Percentiles rank a stretch among this genome's conserved stretches.
These are phyloP conservation scores for Chaetomiaceae sp. DNA, from an alignment of 2,329 filamentous ascomycete genomes.

Conservation along the genomic window DNA sequence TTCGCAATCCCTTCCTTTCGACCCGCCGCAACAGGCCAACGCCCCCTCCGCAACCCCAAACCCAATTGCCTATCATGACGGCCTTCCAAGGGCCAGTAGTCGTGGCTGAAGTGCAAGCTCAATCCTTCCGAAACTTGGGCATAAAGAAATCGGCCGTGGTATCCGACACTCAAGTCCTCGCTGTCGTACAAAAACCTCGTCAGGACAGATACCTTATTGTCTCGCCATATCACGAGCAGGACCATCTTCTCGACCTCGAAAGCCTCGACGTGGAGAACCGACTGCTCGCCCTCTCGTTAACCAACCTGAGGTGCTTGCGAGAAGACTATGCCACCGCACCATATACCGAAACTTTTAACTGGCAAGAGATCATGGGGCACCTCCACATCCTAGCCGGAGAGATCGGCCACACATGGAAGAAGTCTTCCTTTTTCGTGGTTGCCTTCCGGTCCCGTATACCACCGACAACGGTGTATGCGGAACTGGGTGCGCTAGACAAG, in stretches of 20 bases:
- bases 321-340: slow-evolving; percentile 71
- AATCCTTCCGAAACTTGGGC: slow-evolving; percentile 15
- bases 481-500: slow-evolving; percentile 70
- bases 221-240: slow-evolving; percentile 69
- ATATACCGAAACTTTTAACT: slow-evolving; percentile 76
- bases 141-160: slow-evolving; percentile 27
- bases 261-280: slow-evolving; percentile 61
- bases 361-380: slow-evolving; percentile 56
- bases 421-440: slow-evolving; percentile 73
- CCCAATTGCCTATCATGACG: slow-evolving; percentile 12
- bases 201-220: slow-evolving; percentile 49
- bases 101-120: slow-evolving; percentile 9
- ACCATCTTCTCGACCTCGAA: slow-evolving; percentile 69
- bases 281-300: slow-evolving; percentile 68
- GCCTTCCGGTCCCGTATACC: slow-evolving; percentile 74
- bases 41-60: neutral
- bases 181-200: neutral
- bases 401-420: slow-evolving; percentile 52
- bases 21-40: neutral
- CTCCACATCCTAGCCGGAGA: slow-evolving; percentile 49
- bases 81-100: slow-evolving; percentile 14
- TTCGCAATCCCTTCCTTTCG: neutral
- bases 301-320: slow-evolving; percentile 56
- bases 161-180: slow-evolving; percentile 20
- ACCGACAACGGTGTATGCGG: slow-evolving; percentile 59